phyloP scores from a whole-genome alignment of 1,284 basidiomycete genomes.

The Ustilago nuda region DNA sequence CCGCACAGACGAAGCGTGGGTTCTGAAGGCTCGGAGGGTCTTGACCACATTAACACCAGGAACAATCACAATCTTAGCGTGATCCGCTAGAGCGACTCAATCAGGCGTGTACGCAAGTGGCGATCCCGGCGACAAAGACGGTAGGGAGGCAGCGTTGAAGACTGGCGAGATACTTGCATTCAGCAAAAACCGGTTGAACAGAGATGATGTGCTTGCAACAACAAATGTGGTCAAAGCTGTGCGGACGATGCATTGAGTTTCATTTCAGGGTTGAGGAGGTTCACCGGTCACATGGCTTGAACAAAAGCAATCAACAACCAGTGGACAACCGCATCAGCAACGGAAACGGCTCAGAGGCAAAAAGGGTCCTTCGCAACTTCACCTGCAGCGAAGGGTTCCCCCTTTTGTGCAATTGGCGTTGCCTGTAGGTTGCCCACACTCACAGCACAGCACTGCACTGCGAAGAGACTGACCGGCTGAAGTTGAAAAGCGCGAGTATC shows the following conservation, averaged over 20 bases:
- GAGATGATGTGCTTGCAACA: neutral
- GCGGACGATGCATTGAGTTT: neutral
- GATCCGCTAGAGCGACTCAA: neutral
- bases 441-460: no score
- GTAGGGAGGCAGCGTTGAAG: neutral
- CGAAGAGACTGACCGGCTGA: neutral
- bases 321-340: neutral
- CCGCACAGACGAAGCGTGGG: neutral
- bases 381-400: conserved; percentile 5
- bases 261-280: conserved; percentile 3
- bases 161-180: neutral
- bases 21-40: neutral
- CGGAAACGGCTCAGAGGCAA: neutral
- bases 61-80: conserved; percentile 8
- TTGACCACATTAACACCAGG: neutral
- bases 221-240: neutral
- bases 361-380: neutral
- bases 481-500: conserved; percentile 1
- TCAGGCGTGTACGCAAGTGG: neutral
- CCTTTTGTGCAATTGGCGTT: neutral
- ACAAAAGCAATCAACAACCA: neutral
- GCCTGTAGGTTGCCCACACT: neutral
- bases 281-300: neutral
- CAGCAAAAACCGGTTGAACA: neutral
- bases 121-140: neutral